Evolutionary conservation across 2,329 filamentous ascomycete genomes (phyloP).

Genomic region (Talaromyces sp.): DNA sequence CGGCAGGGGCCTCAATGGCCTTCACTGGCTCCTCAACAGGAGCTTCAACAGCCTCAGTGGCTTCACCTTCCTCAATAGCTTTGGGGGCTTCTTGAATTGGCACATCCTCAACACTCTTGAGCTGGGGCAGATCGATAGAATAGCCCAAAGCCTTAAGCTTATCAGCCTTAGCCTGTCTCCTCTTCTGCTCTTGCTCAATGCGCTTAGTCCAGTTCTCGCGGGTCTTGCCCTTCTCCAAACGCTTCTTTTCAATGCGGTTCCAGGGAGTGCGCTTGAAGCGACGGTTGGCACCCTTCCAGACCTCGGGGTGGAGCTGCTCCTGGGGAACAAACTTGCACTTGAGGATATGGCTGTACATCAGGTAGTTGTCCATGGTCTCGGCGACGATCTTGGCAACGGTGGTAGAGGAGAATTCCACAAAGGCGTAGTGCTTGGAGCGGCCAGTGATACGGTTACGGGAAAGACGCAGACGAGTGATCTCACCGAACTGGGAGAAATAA

Average conservation of each 20-base stretch:
- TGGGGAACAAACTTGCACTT: conserved; percentile 79
- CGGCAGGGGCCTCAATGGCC: conserved; percentile 23
- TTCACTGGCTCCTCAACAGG: conserved; percentile 11
- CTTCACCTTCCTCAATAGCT: conserved; percentile 37
- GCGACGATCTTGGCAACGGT: conserved; percentile 90
- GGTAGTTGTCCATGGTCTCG: conserved; percentile 96
- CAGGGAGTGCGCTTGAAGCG: conserved; percentile 87
- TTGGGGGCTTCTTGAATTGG: conserved; percentile 44
- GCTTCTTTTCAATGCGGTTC: conserved; percentile 80
- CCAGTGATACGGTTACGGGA: conserved; percentile 93
- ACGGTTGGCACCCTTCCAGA: conserved; percentile 89
- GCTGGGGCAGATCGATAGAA: conserved; percentile 72
- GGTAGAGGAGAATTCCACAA: conserved; percentile 78
- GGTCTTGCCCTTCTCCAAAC: conserved; percentile 71
- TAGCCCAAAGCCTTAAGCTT: conserved; percentile 82
- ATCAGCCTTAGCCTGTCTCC: conserved; percentile 68
- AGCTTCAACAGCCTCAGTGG: conserved; percentile 33
- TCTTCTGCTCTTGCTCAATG: conserved; percentile 71
- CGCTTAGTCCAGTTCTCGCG: conserved; percentile 78
- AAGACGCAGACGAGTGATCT: conserved; percentile 75
- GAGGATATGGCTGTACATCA: conserved; percentile 90
- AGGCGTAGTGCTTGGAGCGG: conserved; percentile 89
- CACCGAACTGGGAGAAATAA: conserved; percentile 93
- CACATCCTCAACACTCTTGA: conserved; percentile 66
- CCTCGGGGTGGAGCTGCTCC: conserved; percentile 74